phyloP scores from a whole-genome alignment of 805 yeast species.

The Candida vaughaniae region DNA sequence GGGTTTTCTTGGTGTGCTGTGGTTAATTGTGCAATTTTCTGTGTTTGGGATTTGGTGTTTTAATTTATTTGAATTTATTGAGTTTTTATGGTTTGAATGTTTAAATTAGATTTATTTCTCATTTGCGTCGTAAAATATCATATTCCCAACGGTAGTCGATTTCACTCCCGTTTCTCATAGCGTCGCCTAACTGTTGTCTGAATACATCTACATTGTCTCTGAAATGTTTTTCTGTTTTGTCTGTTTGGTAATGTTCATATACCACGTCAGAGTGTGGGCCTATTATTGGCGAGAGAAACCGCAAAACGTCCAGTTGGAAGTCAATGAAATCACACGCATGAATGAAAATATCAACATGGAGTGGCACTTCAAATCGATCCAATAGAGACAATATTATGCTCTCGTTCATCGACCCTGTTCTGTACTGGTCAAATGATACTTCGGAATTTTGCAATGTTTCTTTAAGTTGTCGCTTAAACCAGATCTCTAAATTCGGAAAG shows the following conservation, averaged over 20 bases:
- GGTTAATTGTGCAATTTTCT: too few relatives aligned
- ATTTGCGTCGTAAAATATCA: too few relatives aligned
- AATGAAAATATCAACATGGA: constrained; percentile 4
- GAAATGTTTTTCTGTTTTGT: neutral
- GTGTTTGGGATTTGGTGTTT: too few relatives aligned
- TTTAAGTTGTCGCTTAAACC: constrained; percentile 11
- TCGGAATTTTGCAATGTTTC: constrained; percentile 4
- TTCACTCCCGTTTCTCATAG: too few relatives aligned
- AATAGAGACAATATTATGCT: neutral
- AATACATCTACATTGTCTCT: neutral
- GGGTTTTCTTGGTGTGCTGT: too few relatives aligned
- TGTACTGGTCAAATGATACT: constrained; percentile 12
- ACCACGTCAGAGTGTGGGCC: constrained; percentile 1
- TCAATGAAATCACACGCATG: constrained; percentile 15
- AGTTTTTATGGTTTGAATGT: too few relatives aligned
- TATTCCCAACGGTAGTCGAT: too few relatives aligned
- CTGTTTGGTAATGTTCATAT: constrained; percentile 5
- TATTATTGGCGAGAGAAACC: neutral
- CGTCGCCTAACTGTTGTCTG: neutral
- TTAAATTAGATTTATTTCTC: too few relatives aligned
- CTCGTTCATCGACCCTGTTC: neutral
- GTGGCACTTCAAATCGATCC: constrained; percentile 7
- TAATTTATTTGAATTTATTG: too few relatives aligned
- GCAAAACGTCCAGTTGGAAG: constrained; percentile 13
- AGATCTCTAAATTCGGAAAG: too few relatives aligned